Evolutionary conservation across 805 yeast genomes (phyloP).

Genomic region (Metschnikowia colocasiae): DNA sequence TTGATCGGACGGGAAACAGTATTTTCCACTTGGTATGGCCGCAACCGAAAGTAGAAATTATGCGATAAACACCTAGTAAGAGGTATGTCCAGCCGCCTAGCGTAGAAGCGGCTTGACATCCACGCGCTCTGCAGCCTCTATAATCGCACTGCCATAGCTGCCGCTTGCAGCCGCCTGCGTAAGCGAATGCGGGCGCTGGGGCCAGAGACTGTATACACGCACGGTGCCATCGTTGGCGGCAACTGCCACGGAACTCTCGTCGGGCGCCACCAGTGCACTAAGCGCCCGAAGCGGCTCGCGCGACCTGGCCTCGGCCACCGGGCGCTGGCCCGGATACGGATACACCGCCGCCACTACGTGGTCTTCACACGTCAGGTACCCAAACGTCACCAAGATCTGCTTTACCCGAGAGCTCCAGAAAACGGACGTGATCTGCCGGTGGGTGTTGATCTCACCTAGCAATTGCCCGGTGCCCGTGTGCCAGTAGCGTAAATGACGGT

Average conservation of each 20-base stretch:
- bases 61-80: too few species aligned
- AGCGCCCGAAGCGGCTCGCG: constrained; percentile 51
- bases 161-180: constrained; percentile 37
- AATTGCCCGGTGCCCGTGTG: constrained; percentile 77
- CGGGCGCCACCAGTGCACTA: constrained; percentile 66
- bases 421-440: constrained; percentile 75
- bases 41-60: too few species aligned
- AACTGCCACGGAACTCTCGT: constrained; percentile 57
- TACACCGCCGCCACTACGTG: constrained; percentile 53
- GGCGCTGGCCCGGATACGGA: constrained; percentile 61
- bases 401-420: constrained; percentile 65
- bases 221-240: constrained; percentile 79
- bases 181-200: constrained; percentile 25
- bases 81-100: background rate
- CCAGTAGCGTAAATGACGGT: constrained; percentile 81
- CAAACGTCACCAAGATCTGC: constrained; percentile 77
- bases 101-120: constrained; percentile 12
- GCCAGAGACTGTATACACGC: constrained; percentile 73
- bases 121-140: constrained; percentile 59
- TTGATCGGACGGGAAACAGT: too few species aligned
- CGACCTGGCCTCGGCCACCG: constrained; percentile 47
- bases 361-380: constrained; percentile 54
- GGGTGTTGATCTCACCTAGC: constrained; percentile 51
- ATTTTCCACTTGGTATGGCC: too few species aligned
- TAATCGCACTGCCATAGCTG: constrained; percentile 52